Conservation (phyloP, 345 rosid species). For the Murraya koenigii region DNA sequence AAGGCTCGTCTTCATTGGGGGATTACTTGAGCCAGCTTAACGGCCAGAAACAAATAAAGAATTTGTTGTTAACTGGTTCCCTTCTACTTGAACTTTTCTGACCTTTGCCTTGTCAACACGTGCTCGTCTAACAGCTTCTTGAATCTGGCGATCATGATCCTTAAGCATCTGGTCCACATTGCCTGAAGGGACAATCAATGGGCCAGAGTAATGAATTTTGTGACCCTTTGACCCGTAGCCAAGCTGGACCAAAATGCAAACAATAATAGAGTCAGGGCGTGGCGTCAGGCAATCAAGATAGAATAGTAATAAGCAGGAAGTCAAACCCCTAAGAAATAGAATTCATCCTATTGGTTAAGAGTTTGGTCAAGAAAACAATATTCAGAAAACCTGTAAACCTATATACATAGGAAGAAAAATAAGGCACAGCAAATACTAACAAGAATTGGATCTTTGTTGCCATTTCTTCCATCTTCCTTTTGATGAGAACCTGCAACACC, state of each 20-base stretch:
- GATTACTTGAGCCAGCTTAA: conserved; percentile 34
- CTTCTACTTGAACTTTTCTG: conserved; percentile 63
- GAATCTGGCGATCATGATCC: conserved; percentile 96
- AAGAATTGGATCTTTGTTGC: conserved; percentile 67
- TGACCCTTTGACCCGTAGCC: conserved; percentile 91
- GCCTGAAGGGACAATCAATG: conserved; percentile 78
- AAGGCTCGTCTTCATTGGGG: conserved; percentile 15
- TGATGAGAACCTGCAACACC: conserved; percentile 35
- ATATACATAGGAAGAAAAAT: neutral
- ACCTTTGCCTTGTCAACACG: conserved; percentile 81
- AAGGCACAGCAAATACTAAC: conserved; percentile 43
- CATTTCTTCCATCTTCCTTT: conserved; percentile 58
- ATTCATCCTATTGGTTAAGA: neutral
- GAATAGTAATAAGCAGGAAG: neutral
- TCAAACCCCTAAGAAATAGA: neutral
- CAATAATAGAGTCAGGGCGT: neutral
- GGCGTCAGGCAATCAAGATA: neutral
- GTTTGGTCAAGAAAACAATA: neutral
- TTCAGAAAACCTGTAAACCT: neutral
- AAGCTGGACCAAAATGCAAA: conserved; percentile 37
- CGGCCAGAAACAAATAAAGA: conserved; percentile 80
- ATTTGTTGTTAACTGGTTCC: conserved; percentile 53
- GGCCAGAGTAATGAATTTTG: conserved; percentile 95
- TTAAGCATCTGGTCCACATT: conserved; percentile 93
- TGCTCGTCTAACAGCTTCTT: conserved; percentile 90